A percentile compares a stretch with the other conserved stretches of the same genome.
Evolutionary conservation across 2,329 filamentous ascomycete genomes (phyloP).

Genomic region (Aspergillus felis): DNA sequence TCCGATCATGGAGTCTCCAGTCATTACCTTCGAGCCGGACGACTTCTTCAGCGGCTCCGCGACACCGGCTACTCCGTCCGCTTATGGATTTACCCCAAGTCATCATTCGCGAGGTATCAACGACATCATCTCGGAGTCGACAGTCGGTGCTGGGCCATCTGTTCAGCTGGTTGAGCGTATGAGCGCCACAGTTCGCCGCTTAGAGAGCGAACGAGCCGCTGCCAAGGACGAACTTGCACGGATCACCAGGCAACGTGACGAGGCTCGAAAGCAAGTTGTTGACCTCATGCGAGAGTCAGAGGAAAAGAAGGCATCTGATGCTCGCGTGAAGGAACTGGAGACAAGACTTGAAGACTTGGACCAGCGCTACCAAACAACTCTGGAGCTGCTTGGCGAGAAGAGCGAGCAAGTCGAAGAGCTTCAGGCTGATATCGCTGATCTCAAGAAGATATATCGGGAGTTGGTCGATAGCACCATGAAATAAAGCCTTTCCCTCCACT

Average conservation of each 20-base stretch:
- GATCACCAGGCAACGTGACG: conserved; percentile 80
- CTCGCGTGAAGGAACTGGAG: conserved; percentile 63
- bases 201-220: conserved; percentile 88
- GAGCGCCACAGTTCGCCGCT: conserved; percentile 83
- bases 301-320: conserved; percentile 57
- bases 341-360: conserved; percentile 65
- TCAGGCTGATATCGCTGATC: conserved; percentile 78
- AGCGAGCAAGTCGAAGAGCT: conserved; percentile 93
- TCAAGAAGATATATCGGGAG: conserved; percentile 95
- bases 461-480: conserved; percentile 80
- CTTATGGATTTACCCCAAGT: conserved; percentile 34
- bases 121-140: conserved; percentile 85
- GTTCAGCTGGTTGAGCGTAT: conserved; percentile 95
- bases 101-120: conserved; percentile 59
- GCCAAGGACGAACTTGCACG: conserved; percentile 80
- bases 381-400: conserved; percentile 96
- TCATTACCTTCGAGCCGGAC: conserved; percentile 46
- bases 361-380: conserved; percentile 78
- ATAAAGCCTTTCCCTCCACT: conserved; percentile 35
- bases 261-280: conserved; percentile 89
- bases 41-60: conserved; percentile 39
- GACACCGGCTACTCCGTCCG: conserved; percentile 36
- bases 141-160: conserved; percentile 82
- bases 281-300: conserved; percentile 83
- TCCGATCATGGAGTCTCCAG: conserved; percentile 28